Conservation (phyloP, 805 yeast species). For the Ogataea zsoltii region DNA sequence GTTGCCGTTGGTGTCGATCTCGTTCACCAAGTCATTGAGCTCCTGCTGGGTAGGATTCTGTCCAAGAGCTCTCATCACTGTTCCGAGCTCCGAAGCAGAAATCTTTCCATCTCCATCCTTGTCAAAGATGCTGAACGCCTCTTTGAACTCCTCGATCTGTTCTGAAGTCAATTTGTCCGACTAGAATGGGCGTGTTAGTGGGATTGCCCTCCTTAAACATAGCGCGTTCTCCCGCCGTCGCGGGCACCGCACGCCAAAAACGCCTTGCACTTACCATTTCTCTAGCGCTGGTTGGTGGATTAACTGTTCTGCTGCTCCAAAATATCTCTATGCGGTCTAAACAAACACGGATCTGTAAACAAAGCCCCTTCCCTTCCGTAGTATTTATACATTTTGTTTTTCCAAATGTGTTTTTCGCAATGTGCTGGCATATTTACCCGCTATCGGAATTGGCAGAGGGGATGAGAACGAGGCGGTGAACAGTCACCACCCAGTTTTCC, state of each 20-base stretch:
- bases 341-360: conserved; percentile 1
- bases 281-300: not conserved
- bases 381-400: not conserved
- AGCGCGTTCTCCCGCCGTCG: not conserved
- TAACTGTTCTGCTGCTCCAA: not conserved
- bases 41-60: conserved; percentile 96
- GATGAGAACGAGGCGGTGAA: not conserved
- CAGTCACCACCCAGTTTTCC: too few relatives aligned
- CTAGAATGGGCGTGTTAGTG: conserved; percentile 34
- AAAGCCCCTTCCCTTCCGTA: not conserved
- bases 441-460: not conserved
- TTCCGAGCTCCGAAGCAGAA: conserved; percentile 92
- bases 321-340: not conserved
- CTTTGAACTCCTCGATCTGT: conserved; percentile 95
- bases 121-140: conserved; percentile 96
- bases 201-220: not conserved
- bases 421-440: conserved; percentile 4
- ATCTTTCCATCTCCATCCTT: conserved; percentile 96
- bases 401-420: not conserved
- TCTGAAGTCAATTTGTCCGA: conserved; percentile 91
- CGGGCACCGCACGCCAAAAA: not conserved
- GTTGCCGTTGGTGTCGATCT: conserved; percentile 93
- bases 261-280: conserved; percentile 1
- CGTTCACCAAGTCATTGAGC: conserved; percentile 94
- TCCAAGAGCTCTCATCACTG: conserved; percentile 98